phyloP scores from a whole-genome alignment of 495 filamentous ascomycete species.

The Xylaria castorea region DNA sequence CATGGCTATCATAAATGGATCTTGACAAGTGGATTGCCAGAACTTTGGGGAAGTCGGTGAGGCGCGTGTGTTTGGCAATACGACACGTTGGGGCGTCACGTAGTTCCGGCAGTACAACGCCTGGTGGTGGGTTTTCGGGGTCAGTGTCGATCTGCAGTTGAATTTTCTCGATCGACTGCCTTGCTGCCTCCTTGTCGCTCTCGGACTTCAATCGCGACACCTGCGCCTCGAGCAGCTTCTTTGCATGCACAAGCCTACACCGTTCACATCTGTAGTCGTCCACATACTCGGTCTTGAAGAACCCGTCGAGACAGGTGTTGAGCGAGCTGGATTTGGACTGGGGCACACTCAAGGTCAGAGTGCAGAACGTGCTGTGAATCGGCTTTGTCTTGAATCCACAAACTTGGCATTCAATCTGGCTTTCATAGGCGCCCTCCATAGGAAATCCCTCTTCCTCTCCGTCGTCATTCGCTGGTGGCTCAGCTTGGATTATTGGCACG shows the following conservation, averaged over 20 bases:
- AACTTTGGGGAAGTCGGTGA: slow-evolving; percentile 84
- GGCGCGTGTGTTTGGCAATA: slow-evolving; percentile 85
- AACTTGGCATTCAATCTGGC: slow-evolving; percentile 88
- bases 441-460: slow-evolving; percentile 76
- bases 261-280: slow-evolving; percentile 96
- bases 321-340: slow-evolving; percentile 62
- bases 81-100: slow-evolving; percentile 77
- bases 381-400: slow-evolving; percentile 90
- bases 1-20: slow-evolving; percentile 82
- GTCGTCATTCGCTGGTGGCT: slow-evolving; percentile 28
- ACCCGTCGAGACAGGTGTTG: slow-evolving; percentile 80
- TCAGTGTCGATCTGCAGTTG: slow-evolving; percentile 71
- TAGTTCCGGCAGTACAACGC: slow-evolving; percentile 74
- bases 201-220: slow-evolving; percentile 53
- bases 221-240: slow-evolving; percentile 43
- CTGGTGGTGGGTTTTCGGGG: slow-evolving; percentile 76
- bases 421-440: slow-evolving; percentile 84
- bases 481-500: slow-evolving; percentile 28
- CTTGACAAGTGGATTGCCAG: slow-evolving; percentile 91
- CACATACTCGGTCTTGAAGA: slow-evolving; percentile 94
- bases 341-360: slow-evolving; percentile 89
- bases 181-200: slow-evolving; percentile 51
- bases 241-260: slow-evolving; percentile 84
- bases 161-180: slow-evolving; percentile 58
- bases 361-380: slow-evolving; percentile 84